These are phyloP conservation scores for Saprolegnia parasitica DNA, from an alignment of 352 stramenopile genomes.

Conservation along the genomic window DNA sequence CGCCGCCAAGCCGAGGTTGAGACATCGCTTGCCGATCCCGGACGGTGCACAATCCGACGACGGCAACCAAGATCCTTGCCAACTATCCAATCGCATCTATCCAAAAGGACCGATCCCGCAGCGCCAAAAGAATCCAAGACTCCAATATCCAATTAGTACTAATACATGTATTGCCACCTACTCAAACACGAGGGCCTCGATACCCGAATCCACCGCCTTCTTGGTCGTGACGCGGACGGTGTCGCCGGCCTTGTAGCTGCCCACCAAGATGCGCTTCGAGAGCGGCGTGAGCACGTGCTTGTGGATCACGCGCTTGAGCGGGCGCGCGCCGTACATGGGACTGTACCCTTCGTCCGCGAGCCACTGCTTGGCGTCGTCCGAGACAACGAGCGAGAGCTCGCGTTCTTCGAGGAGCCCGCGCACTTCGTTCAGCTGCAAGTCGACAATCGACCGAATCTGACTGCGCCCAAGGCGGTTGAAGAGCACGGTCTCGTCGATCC, in stretches of 20 bases:
- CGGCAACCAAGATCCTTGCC: no score
- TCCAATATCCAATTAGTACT: no score
- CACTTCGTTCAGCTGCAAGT: constrained; percentile 91
- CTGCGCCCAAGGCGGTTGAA: constrained; percentile 93
- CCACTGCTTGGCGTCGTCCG: constrained; percentile 87
- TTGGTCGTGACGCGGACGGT: constrained; percentile 54
- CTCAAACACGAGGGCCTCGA: no score
- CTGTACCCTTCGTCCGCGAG: constrained; percentile 93
- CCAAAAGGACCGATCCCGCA: no score
- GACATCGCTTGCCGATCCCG: no score
- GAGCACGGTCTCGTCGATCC: constrained; percentile 96
- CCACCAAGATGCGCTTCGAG: constrained; percentile 86
- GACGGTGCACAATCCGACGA: no score
- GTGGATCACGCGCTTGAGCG: constrained; percentile 95
- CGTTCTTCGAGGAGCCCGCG: constrained; percentile 87
- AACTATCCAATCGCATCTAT: no score
- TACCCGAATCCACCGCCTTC: no score
- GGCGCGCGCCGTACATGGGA: constrained; percentile 93
- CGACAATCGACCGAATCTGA: constrained; percentile 92
- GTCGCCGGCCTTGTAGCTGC: constrained; percentile 72
- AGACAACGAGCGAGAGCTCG: constrained; percentile 88
- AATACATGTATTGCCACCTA: no score
- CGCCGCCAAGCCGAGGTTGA: no score
- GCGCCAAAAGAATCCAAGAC: no score
- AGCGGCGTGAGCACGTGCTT: constrained; percentile 94